Percentiles rank a stretch among this genome's conserved stretches.
phyloP scores from a whole-genome alignment of 2,329 filamentous ascomycete genomes.

The Canariomyces notabilis region DNA sequence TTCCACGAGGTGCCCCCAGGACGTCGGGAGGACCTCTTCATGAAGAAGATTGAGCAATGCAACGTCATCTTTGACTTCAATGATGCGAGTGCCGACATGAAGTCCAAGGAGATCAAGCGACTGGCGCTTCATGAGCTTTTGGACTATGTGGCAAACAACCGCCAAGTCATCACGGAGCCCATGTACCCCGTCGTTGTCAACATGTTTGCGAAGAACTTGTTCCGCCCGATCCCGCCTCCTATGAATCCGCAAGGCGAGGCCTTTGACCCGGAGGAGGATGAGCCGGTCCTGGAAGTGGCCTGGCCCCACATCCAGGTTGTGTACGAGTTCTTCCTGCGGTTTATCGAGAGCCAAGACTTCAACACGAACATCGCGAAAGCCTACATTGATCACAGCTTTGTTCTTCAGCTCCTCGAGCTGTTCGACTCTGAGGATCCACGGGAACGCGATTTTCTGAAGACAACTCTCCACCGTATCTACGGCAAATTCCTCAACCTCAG shows the following conservation, averaged over 20 bases:
- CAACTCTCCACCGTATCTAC: conserved; percentile 94
- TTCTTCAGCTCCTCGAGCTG: conserved; percentile 90
- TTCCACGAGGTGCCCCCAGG: conserved; percentile 98
- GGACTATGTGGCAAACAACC: conserved; percentile 97
- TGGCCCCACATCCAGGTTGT: conserved; percentile 99
- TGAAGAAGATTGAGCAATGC: conserved; percentile 99
- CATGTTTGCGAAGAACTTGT: conserved; percentile 99
- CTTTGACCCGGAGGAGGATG: conserved; percentile 97
- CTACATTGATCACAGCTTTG: conserved; percentile 97
- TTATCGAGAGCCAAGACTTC: conserved; percentile 99
- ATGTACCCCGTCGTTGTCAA: conserved; percentile 99
- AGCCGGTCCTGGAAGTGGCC: conserved; percentile 93
- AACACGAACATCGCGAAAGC: conserved; percentile 99
- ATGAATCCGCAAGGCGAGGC: conserved; percentile 98
- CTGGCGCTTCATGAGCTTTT: conserved; percentile 91
- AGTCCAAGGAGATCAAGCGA: conserved; percentile 98
- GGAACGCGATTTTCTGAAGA: conserved; percentile 96
- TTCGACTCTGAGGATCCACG: conserved; percentile 98
- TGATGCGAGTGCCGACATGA: conserved; percentile 96
- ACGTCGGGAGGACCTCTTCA: conserved; percentile 91
- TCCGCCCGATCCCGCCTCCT: conserved; percentile 92
- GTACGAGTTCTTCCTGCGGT: conserved; percentile 97
- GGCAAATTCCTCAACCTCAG: conserved; percentile 97
- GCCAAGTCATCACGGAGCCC: conserved; percentile 95
- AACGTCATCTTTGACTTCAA: conserved; percentile 99